phyloP scores from a whole-genome alignment of 495 filamentous ascomycete genomes.

The Penicillium simplicissimum region DNA sequence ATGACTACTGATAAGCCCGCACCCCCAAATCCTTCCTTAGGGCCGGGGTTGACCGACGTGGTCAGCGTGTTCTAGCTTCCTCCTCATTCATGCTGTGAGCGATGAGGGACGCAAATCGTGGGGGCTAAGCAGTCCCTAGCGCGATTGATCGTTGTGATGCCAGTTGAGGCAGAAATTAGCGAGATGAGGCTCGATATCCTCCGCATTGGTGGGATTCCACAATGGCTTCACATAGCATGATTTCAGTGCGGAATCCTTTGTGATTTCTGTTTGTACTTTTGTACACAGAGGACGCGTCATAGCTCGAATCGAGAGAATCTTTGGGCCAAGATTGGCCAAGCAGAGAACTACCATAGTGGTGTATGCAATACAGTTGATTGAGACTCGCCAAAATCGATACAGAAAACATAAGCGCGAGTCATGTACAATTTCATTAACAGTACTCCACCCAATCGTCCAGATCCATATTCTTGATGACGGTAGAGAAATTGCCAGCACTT shows the following conservation, averaged over 20 bases:
- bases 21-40: neutral
- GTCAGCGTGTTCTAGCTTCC: neutral
- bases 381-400: neutral
- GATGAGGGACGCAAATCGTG: neutral
- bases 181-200: neutral
- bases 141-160: neutral
- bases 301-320: neutral
- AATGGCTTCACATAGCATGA: neutral
- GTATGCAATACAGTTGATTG: slow-evolving; percentile 10
- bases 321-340: neutral
- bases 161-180: slow-evolving; percentile 1
- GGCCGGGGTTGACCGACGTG: neutral
- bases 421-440: slow-evolving; percentile 32
- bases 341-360: slow-evolving; percentile 3
- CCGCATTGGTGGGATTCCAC: neutral
- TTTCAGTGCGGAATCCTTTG: neutral
- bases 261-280: neutral
- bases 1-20: neutral
- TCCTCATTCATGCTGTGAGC: neutral
- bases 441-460: slow-evolving; percentile 59
- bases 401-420: neutral
- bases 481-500: slow-evolving; percentile 54
- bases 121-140: neutral
- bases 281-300: neutral
- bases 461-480: slow-evolving; percentile 64